A percentile compares a stretch with the other conserved stretches of the same genome.
These are phyloP conservation scores for Jacaranda copaia DNA, from an alignment of 257 asterid genomes.

Conservation along the genomic window DNA sequence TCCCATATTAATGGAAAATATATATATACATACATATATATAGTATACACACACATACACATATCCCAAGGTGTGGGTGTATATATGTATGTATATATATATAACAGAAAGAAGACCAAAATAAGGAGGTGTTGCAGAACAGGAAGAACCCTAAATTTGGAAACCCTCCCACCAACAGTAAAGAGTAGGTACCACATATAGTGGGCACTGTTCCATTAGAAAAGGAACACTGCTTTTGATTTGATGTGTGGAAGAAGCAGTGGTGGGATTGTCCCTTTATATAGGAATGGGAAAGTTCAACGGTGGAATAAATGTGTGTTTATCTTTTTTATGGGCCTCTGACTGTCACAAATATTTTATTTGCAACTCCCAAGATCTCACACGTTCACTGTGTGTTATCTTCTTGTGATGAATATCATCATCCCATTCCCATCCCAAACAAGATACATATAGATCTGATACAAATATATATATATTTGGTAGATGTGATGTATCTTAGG, in stretches of 20 bases:
- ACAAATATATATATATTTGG: no score
- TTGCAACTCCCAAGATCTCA: conserved; percentile 18
- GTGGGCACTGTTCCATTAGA: conserved; percentile 50
- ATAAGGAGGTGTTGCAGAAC: not conserved
- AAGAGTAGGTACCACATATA: not conserved
- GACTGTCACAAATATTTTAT: not conserved
- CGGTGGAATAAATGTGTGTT: conserved; percentile 48
- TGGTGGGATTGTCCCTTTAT: conserved; percentile 41
- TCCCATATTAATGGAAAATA: not conserved
- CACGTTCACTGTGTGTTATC: not conserved
- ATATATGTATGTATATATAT: not conserved
- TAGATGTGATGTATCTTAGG: no score
- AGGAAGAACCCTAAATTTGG: conserved; percentile 39
- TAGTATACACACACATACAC: not conserved
- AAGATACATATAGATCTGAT: not conserved
- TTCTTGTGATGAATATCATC: conserved; percentile 25
- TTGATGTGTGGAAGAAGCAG: conserved; percentile 28
- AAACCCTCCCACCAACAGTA: not conserved
- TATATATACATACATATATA: not conserved
- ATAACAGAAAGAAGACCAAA: not conserved
- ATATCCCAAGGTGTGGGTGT: not conserved
- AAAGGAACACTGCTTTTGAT: conserved; percentile 36
- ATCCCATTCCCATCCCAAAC: not conserved
- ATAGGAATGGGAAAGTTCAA: conserved; percentile 25
- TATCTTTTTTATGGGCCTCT: conserved; percentile 44